Conservation (phyloP, 2,329 filamentous ascomycete genomes). For the Paraphoma chrysanthemicola region DNA sequence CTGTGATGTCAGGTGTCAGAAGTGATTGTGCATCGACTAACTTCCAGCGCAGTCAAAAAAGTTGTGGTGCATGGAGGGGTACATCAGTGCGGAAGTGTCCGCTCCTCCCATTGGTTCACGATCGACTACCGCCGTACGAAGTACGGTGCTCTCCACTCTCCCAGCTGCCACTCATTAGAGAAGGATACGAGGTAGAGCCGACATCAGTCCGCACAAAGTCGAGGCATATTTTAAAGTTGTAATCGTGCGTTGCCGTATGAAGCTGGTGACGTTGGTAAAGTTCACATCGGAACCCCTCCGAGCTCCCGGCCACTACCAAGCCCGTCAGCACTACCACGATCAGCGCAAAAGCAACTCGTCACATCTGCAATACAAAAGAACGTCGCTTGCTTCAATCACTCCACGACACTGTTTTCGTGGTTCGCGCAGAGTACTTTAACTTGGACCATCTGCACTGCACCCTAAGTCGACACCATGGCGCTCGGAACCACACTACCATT, state of each 20-base stretch:
- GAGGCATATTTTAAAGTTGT: no score
- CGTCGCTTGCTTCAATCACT: background rate
- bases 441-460: background rate
- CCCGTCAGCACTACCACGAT: background rate
- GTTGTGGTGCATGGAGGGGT: background rate
- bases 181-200: background rate
- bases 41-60: background rate
- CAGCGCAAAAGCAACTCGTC: background rate
- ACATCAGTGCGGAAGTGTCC: conserved; percentile 1
- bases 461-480: conserved; percentile 17
- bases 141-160: no score
- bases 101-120: background rate
- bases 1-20: background rate
- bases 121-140: background rate
- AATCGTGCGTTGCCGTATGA: background rate
- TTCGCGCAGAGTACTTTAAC: background rate
- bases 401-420: background rate
- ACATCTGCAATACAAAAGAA: background rate
- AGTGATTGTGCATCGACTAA: background rate
- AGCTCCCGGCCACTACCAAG: background rate
- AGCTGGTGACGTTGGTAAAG: background rate
- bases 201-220: background rate
- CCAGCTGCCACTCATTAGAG: no score
- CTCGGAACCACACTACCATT: conserved; percentile 31
- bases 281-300: background rate